Percentiles rank a stretch among this genome's conserved stretches.
These are phyloP conservation scores for Mangifera indica DNA, from an alignment of 345 rosid genomes.

Conservation along the genomic window DNA sequence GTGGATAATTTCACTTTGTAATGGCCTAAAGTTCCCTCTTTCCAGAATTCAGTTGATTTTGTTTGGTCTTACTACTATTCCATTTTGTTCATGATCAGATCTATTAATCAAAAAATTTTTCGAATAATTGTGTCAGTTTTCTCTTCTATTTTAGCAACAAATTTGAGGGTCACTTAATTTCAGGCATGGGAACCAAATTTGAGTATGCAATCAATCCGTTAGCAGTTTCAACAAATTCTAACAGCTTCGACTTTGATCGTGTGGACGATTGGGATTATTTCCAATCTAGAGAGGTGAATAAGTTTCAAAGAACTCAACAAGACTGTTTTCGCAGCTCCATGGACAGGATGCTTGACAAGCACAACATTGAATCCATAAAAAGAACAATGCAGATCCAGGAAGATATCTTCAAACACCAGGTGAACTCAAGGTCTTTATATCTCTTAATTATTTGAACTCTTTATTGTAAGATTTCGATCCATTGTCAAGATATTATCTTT, in stretches of 20 bases:
- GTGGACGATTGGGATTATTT: conserved; percentile 46
- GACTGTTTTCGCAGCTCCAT: conserved; percentile 24
- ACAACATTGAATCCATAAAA: conserved; percentile 55
- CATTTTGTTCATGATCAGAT: conserved; percentile 7
- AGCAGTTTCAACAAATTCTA: conserved; percentile 26
- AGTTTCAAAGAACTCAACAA: conserved; percentile 20
- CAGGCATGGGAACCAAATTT: conserved; percentile 78
- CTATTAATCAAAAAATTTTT: not conserved
- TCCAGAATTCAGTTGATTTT: not conserved
- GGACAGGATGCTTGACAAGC: conserved; percentile 46
- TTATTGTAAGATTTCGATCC: too few relatives aligned
- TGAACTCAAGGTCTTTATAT: conserved; percentile 14
- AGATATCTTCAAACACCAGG: conserved; percentile 73
- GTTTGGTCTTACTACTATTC: not conserved
- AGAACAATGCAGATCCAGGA: conserved; percentile 85
- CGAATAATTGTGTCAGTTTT: not conserved
- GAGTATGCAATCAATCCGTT: conserved; percentile 37
- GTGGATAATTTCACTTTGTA: not conserved
- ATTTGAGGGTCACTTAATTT: not conserved
- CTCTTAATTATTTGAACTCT: too few relatives aligned
- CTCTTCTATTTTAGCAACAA: not conserved
- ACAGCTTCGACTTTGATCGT: conserved; percentile 26
- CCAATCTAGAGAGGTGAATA: conserved; percentile 25
- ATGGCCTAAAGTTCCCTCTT: not conserved
- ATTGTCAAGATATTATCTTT: too few relatives aligned